These are phyloP conservation scores for Ambrosia hybrid DNA, from an alignment of 140 eudicot species.

Conservation along the genomic window DNA sequence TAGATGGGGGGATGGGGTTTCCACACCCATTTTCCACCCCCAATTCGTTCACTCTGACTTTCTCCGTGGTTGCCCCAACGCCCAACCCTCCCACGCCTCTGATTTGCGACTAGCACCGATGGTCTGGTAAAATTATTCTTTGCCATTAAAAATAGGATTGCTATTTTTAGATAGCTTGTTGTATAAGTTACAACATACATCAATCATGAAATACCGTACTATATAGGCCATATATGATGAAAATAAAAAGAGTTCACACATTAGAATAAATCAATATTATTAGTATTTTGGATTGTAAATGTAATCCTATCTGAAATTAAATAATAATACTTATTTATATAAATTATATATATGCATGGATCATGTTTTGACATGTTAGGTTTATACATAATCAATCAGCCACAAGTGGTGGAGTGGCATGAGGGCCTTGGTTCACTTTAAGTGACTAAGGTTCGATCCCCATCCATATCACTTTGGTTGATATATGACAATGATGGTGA, in stretches of 20 bases:
- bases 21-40: too few relatives aligned
- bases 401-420: too few relatives aligned
- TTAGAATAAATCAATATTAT: not conserved
- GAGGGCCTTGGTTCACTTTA: too few relatives aligned
- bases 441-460: too few relatives aligned
- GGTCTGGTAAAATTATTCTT: too few relatives aligned
- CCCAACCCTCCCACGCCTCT: too few relatives aligned
- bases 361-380: conserved; percentile 2
- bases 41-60: too few relatives aligned
- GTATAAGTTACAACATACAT: conserved; percentile 3
- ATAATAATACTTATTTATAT: not conserved
- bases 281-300: not conserved
- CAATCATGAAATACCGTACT: not conserved
- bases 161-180: not conserved
- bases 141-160: not conserved
- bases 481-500: too few relatives aligned
- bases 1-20: too few relatives aligned
- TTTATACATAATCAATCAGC: not conserved
- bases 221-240: not conserved
- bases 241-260: not conserved
- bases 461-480: too few relatives aligned
- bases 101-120: too few relatives aligned
- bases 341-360: not conserved
- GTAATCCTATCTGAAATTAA: not conserved
- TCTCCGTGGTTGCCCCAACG: too few relatives aligned